These are phyloP conservation scores for Aeschynomene evenia DNA, from an alignment of 306 rosid genomes.

Conservation along the genomic window DNA sequence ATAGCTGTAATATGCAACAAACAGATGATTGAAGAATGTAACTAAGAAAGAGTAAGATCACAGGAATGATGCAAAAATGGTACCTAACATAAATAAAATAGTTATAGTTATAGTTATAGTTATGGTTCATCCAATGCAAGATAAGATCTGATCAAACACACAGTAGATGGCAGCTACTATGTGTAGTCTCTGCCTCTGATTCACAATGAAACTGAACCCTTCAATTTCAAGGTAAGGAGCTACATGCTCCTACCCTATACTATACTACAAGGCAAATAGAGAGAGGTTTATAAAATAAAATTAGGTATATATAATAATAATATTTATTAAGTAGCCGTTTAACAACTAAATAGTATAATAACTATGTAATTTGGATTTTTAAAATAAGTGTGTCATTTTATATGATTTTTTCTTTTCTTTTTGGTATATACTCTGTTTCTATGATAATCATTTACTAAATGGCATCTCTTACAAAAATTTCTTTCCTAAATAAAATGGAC, in stretches of 20 bases:
- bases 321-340: background rate
- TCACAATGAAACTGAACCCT: background rate
- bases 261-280: background rate
- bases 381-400: background rate
- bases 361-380: background rate
- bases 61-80: background rate
- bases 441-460: background rate
- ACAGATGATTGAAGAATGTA: background rate
- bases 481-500: conserved; percentile 4
- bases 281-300: background rate
- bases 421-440: background rate
- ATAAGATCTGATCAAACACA: background rate
- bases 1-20: background rate
- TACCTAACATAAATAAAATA: no score
- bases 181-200: background rate
- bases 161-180: background rate
- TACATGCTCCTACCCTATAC: background rate
- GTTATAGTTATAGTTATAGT: no score
- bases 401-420: background rate
- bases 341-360: background rate
- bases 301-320: background rate
- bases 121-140: background rate
- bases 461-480: background rate
- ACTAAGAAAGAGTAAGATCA: background rate
- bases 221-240: background rate